These are phyloP conservation scores for Curvularia verruculosa DNA, from an alignment of 2,329 filamentous ascomycete genomes.

Conservation along the genomic window DNA sequence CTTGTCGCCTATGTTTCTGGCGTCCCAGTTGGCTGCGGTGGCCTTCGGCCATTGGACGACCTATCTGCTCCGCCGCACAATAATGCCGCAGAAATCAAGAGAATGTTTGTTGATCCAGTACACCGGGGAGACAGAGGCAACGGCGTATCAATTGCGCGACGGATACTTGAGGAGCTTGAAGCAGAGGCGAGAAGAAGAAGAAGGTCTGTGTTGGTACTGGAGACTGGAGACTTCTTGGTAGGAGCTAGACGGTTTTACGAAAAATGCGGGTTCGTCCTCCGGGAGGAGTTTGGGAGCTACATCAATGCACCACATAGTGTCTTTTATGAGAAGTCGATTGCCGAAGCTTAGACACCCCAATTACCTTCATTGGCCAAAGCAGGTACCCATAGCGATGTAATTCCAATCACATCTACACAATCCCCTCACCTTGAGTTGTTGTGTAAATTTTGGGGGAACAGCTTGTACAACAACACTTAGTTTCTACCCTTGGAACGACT, in stretches of 20 bases:
- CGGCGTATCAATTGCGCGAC: not conserved
- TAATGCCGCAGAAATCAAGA: not conserved
- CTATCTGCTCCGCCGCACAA: not conserved
- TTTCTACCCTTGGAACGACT: too few relatives aligned
- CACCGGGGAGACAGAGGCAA: not conserved
- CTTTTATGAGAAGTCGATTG: not conserved
- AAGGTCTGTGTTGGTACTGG: not conserved
- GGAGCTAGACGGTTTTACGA: not conserved
- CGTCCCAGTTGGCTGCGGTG: not conserved
- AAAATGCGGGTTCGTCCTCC: not conserved
- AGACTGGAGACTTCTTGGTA: not conserved
- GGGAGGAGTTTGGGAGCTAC: not conserved
- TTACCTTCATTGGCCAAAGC: not conserved
- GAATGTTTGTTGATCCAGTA: not conserved
- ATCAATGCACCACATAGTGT: not conserved
- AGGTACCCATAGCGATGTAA: too few relatives aligned
- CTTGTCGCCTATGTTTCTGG: not conserved
- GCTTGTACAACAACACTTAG: too few relatives aligned
- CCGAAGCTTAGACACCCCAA: not conserved
- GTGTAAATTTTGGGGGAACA: too few relatives aligned
- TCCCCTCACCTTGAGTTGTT: too few relatives aligned
- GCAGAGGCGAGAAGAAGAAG: not conserved
- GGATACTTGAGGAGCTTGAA: not conserved
- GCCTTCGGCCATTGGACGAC: not conserved
- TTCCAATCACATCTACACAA: too few relatives aligned